These are phyloP conservation scores for Cucumis variabilis DNA, from an alignment of 331 rosid species.

Conservation along the genomic window DNA sequence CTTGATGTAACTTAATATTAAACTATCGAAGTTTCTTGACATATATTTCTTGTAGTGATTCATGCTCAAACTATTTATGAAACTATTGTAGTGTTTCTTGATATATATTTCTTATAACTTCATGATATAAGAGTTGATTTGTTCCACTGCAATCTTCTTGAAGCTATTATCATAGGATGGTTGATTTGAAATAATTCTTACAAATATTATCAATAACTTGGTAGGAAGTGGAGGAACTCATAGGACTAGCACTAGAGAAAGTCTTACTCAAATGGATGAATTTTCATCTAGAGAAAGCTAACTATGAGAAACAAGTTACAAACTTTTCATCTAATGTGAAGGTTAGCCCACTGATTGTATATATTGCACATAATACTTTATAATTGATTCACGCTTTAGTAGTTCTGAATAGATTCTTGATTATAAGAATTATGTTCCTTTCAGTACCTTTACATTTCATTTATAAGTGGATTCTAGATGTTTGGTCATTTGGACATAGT, in stretches of 20 bases:
- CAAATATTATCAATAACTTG: slow-evolving; percentile 21
- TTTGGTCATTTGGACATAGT: background rate
- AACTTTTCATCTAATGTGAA: slow-evolving; percentile 95
- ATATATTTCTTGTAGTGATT: too few relatives aligned
- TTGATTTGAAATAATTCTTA: slow-evolving; percentile 8
- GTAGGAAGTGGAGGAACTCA: slow-evolving; percentile 99
- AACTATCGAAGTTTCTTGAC: too few relatives aligned
- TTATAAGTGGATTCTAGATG: background rate
- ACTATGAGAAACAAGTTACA: slow-evolving; percentile 92
- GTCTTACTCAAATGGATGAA: slow-evolving; percentile 98
- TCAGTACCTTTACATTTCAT: background rate
- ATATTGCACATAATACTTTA: background rate
- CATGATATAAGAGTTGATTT: background rate
- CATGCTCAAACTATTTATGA: too few relatives aligned
- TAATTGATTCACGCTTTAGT: background rate
- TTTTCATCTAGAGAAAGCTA: slow-evolving; percentile 92
- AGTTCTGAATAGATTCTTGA: background rate
- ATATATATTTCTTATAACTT: background rate
- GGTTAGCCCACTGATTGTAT: slow-evolving; percentile 49
- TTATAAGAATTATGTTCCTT: background rate
- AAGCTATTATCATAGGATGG: background rate
- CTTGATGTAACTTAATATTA: too few relatives aligned
- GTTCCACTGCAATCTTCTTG: background rate
- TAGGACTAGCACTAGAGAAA: slow-evolving; percentile 92
- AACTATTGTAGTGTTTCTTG: too few relatives aligned